Evolutionary conservation across 768 basidiomycete species (phyloP).

Genomic region (Pleurotus tuoliensis): DNA sequence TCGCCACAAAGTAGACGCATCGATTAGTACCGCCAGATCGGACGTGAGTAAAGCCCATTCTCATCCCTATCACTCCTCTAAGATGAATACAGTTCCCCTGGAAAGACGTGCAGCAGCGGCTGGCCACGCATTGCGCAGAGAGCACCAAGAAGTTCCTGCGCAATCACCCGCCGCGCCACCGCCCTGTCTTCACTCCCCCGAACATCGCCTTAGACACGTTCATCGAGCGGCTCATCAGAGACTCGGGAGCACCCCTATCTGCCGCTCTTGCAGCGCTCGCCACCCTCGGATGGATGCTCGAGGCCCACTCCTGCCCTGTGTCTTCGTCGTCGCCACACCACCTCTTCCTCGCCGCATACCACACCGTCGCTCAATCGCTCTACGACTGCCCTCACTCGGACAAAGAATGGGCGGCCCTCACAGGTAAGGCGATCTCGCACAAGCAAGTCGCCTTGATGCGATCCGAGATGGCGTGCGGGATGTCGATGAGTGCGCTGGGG

Average conservation of each 20-base stretch:
- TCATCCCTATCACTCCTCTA: too few species aligned
- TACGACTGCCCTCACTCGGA: not conserved
- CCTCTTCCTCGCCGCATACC: not conserved
- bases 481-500: not conserved
- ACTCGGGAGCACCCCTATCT: not conserved
- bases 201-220: not conserved
- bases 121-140: not conserved
- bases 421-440: not conserved
- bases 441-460: not conserved
- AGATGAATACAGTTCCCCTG: not conserved
- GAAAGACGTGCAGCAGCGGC: not conserved
- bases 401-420: not conserved
- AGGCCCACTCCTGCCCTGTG: not conserved
- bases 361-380: not conserved
- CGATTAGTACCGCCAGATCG: too few species aligned
- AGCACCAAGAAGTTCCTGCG: not conserved
- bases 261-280: not conserved
- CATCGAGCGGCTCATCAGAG: not conserved
- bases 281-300: not conserved
- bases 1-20: too few species aligned
- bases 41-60: too few species aligned
- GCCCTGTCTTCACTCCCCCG: not conserved
- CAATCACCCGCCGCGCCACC: not conserved
- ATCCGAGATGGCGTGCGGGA: not conserved
- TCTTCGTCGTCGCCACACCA: not conserved